phyloP scores from a whole-genome alignment of 345 rosid species.

The Cochlearia excelsa region DNA sequence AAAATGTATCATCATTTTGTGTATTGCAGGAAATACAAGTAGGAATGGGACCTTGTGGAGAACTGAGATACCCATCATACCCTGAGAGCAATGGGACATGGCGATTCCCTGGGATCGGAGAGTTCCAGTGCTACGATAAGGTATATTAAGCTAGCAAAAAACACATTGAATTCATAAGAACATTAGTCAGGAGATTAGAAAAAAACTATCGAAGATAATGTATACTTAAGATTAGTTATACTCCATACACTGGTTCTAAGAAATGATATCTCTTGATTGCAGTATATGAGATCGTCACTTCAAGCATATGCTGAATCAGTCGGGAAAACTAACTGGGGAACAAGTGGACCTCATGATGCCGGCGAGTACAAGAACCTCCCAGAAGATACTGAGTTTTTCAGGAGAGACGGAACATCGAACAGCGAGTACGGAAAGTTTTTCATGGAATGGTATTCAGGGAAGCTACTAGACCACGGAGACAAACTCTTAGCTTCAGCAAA shows the following conservation, averaged over 20 bases:
- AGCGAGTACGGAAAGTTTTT: slow-evolving; percentile 82
- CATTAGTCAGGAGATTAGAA: background rate
- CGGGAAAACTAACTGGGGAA: slow-evolving; percentile 74
- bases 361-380: slow-evolving; percentile 87
- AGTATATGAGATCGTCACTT: slow-evolving; percentile 90
- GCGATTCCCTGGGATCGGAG: slow-evolving; percentile 95
- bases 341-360: slow-evolving; percentile 74
- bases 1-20: slow-evolving; percentile 10
- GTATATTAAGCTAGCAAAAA: slow-evolving; percentile 31
- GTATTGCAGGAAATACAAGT: slow-evolving; percentile 87
- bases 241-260: slow-evolving; percentile 14
- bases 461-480: slow-evolving; percentile 79
- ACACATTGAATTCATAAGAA: slow-evolving; percentile 5
- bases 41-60: slow-evolving; percentile 98
- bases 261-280: slow-evolving; percentile 34
- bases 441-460: slow-evolving; percentile 81
- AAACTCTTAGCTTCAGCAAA: slow-evolving; percentile 66
- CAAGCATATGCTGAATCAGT: slow-evolving; percentile 71
- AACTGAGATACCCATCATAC: slow-evolving; percentile 85
- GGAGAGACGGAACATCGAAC: slow-evolving; percentile 86
- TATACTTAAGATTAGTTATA: background rate
- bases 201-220: background rate
- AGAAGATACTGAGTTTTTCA: slow-evolving; percentile 78
- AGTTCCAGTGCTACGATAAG: slow-evolving; percentile 98
- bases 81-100: slow-evolving; percentile 95